phyloP scores from a whole-genome alignment of 352 stramenopile genomes.

The Globisporangium cederbergense region DNA sequence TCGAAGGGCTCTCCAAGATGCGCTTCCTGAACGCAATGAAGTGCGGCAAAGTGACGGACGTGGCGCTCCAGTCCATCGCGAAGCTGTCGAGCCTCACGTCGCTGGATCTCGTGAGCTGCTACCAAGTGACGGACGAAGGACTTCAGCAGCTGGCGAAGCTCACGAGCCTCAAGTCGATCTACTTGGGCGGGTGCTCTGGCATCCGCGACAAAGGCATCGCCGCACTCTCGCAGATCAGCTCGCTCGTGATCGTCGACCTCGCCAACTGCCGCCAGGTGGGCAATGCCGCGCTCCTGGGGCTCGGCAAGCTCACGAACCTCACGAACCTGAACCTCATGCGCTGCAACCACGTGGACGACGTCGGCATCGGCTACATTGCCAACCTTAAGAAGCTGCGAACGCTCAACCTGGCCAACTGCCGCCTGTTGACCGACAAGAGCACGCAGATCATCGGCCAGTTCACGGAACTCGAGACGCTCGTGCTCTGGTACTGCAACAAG shows the following conservation, averaged over 20 bases:
- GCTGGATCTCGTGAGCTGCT: constrained; percentile 79
- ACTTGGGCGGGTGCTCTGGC: constrained; percentile 55
- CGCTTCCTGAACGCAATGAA: constrained; percentile 84
- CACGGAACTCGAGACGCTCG: constrained; percentile 51
- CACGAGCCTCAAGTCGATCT: constrained; percentile 54
- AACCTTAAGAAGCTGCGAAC: constrained; percentile 48
- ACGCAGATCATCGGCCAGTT: constrained; percentile 42
- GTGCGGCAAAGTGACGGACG: constrained; percentile 67
- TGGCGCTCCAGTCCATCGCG: constrained; percentile 39
- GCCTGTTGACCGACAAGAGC: constrained; percentile 60
- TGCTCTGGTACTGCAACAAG: constrained; percentile 86
- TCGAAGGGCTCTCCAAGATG: constrained; percentile 50
- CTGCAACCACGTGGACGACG: constrained; percentile 68
- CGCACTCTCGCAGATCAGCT: constrained; percentile 31
- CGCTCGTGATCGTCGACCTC: constrained; percentile 62
- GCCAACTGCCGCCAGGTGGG: constrained; percentile 73
- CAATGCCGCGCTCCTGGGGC: constrained; percentile 50
- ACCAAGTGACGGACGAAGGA: constrained; percentile 56
- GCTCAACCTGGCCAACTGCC: constrained; percentile 81
- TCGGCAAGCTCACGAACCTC: constrained; percentile 54
- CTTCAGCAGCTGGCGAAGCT: constrained; percentile 37
- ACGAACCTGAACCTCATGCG: constrained; percentile 81
- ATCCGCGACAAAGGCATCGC: constrained; percentile 62
- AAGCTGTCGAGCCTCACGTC: constrained; percentile 54
- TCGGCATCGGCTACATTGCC: constrained; percentile 40